Evolutionary conservation across 441 rosid species (phyloP), one percentile per base, ranked within the genome.

Genomic region (Bocquillonia castaneifolia): DNA sequence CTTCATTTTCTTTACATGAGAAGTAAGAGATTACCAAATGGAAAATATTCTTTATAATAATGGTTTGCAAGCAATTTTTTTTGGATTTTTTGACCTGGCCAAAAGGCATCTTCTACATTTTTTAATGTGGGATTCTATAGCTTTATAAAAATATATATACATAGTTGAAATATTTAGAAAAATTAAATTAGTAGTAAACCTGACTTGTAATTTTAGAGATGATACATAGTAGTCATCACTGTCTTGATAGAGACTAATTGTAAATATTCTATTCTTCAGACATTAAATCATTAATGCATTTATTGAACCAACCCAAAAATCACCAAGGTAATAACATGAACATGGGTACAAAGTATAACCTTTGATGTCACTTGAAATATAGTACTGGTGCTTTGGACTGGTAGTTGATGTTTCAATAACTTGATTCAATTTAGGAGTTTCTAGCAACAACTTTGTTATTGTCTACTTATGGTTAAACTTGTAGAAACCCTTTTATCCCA

Each of bases 61-160:
- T 6, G 25, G 2, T 34, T 22, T 39, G 25, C 3, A 9, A 15
- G 17, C 23, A 14, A 2, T 56, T 44, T n/a, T 48, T n/a, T 22
- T 50, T 20, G 0, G 25, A 45, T 59, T 39, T 25, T 64, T 74
- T 78, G 86, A 84, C 83, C 68, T 10, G 66, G 74, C 69, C 75
- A 66, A 72, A 20, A 22, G 18, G 44, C 23, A 50, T 42, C 2
- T 20, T 25, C 25, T n/a, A n/a, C n/a, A n/a, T n/a, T n/a, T n/a
- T n/a, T n/a, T n/a, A n/a, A n/a, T n/a, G n/a, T n/a, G n/a, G n/a
- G n/a, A n/a, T n/a, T n/a, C n/a, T n/a, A n/a, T n/a, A n/a, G n/a
- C n/a, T n/a, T n/a, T n/a, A n/a, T n/a, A n/a, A n/a, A n/a, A 44
- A 20, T 14, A 31, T 22, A 17, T 8, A 39, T 56, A 10, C 25